Base-by-base conservation (phyloP, 768 basidiomycete species). In the Ephemerocybe angulata region DNA sequence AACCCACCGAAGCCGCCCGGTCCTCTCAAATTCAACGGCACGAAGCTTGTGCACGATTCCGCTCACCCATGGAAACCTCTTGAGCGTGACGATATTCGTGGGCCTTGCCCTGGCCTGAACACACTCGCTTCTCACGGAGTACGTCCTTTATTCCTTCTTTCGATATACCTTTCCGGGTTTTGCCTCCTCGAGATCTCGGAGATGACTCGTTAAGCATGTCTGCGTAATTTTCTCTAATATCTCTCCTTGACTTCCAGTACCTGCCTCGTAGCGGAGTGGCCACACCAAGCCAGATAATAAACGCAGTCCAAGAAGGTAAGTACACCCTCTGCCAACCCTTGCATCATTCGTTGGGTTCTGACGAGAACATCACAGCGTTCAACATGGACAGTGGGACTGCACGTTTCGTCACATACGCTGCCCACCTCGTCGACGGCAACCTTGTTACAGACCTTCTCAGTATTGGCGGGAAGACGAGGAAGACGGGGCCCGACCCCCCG, bases 31-130 rank as follows among this genome's bases (percentile, higher is more conserved):
- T 57, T 42, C 46, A 55, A 43, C 17, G 59, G 59, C 5, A 55
- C 56, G 7, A 60, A 57, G 53, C 59, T 60, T 7, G 50, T 60
- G 3, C 38, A 60, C 24, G 56, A 60, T 24, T 7, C 27, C 10
- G 13, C 38, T 27, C 63, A 65, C 37, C 63, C 63, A 21, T 65
- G 53, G 52, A 54, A 43, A 47, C 50, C 58, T 13, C 54, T 56
- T 24, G n/a, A 31, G 12, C 25, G 19, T 3, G 57, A 47, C 0
- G 63, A 61, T 43, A 51, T 58, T 22, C 60, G 62, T 15, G 62
- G 62, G 4, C 62, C 62, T n/a, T 63, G 60, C 24, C 60, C 62
- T 38, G 62, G 62, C 7, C 46, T 63, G 49, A 63, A 63, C 41
- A 63, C 62, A 0, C 58, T 63, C 21, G 60, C 62, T 27, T 58